A percentile compares a stretch with the other conserved stretches of the same genome.
Evolutionary conservation across 306 rosid genomes (phyloP).

Genomic region (Quercus agrifolia): DNA sequence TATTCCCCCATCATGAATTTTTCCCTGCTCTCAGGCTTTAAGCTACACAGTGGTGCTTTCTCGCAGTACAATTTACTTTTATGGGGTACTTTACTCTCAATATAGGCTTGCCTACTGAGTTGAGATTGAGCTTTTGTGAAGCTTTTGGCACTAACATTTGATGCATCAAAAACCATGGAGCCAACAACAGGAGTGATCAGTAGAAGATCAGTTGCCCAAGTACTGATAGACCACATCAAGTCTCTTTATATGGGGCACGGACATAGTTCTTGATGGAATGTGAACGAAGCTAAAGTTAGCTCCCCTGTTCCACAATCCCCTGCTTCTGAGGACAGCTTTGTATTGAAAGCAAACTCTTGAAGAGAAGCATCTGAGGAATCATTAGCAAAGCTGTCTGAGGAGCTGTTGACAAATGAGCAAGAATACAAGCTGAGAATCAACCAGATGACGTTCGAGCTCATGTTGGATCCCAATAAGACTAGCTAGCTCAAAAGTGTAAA

Average conservation of each 20-base stretch:
- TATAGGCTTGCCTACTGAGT: constrained; percentile 58
- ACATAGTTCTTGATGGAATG: constrained; percentile 65
- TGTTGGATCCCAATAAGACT: constrained; percentile 23
- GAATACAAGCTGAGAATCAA: constrained; percentile 26
- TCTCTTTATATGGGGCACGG: constrained; percentile 71
- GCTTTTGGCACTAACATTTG: constrained; percentile 41
- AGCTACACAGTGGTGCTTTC: no score
- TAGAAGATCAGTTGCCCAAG: constrained; percentile 69
- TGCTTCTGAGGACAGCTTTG: constrained; percentile 56
- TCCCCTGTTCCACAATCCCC: constrained; percentile 67
- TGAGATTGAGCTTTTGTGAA: constrained; percentile 42
- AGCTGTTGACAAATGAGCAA: constrained; percentile 41
- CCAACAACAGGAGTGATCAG: constrained; percentile 70
- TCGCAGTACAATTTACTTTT: background rate
- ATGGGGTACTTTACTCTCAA: background rate
- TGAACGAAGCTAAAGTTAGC: constrained; percentile 62
- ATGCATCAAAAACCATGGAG: constrained; percentile 74
- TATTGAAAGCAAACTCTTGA: constrained; percentile 61
- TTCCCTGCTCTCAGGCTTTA: background rate
- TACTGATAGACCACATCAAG: constrained; percentile 66
- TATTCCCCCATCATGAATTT: background rate
- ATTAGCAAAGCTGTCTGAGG: constrained; percentile 26
- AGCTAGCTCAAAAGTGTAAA: background rate
- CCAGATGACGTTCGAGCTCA: constrained; percentile 33
- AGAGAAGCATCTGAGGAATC: constrained; percentile 52